Conservation (phyloP, 1,139 yeast species). For the Suhomyces coccinellae region DNA sequence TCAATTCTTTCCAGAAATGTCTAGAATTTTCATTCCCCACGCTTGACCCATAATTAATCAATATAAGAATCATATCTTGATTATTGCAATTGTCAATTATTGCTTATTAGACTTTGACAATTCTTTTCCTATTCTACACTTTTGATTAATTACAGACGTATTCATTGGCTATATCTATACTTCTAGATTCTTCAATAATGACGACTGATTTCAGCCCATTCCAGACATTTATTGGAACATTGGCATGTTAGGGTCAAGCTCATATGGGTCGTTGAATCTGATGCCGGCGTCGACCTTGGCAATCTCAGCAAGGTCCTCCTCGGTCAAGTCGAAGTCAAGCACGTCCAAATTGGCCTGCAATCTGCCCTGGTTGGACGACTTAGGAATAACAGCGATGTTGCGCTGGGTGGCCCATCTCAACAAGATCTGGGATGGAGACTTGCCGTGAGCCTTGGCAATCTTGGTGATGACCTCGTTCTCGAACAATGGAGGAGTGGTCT, state of each 20-base stretch:
- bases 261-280: conserved; percentile 86
- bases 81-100: too few relatives aligned
- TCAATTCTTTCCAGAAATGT: too few relatives aligned
- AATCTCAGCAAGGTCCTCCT: conserved; percentile 55
- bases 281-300: conserved; percentile 61
- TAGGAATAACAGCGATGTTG: conserved; percentile 71
- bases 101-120: too few relatives aligned
- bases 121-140: too few relatives aligned
- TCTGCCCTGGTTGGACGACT: conserved; percentile 65
- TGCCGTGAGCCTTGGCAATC: conserved; percentile 57
- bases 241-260: conserved; percentile 53
- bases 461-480: conserved; percentile 50
- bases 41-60: too few relatives aligned
- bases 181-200: neutral
- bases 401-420: conserved; percentile 84
- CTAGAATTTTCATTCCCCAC: too few relatives aligned
- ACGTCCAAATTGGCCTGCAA: conserved; percentile 56
- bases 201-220: neutral
- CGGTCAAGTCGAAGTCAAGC: conserved; percentile 53
- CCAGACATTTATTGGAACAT: conserved; percentile 35
- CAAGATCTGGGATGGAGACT: conserved; percentile 61
- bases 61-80: too few relatives aligned
- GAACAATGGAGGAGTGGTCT: conserved; percentile 54
- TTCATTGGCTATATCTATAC: neutral
- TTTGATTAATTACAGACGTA: too few relatives aligned